Base-by-base conservation (phyloP, 192 early-diverging fungal species). In the Jimgerdemannia lactiflua region DNA sequence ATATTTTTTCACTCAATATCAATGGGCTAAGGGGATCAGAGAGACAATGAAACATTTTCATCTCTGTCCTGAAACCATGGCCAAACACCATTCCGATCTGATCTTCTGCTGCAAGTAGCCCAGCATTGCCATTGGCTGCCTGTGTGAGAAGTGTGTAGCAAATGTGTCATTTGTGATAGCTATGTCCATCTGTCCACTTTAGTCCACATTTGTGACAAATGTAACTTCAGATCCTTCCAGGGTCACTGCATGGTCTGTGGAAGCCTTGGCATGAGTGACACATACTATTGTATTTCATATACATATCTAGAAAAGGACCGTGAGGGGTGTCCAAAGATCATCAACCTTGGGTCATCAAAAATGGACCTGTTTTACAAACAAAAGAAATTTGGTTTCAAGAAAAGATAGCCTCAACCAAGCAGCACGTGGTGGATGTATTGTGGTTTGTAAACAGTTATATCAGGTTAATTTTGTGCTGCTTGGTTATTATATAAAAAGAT, bases 301-400 rank as follows among this genome's bases (percentile, higher is more conserved):
- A 94, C 94, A 40, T 85, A 89, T 66, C 90, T 94, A 71, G 97
- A 98, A 71, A 97, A 97, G 80, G 96, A 98, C 80, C 87, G 97
- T 49, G 97, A 98, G 77, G 97, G 97, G 9, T 98, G 97, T 77
- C 97, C 97, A 70, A 97, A 97, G 83, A 97, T 98, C 85, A 89
- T 98, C n/a, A 98, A 98, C 81, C 77, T 98, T 39, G 97, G 97
- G 64, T 92, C 91, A 43, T 92, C 93, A 43, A 96, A 96, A 77
- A 94, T n/a, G n/a, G 95, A 96, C 85, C 79, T 93, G 65, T 96
- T 96, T 67, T 97, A 97, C 71, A 95, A 97, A 78, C 82, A 92
- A 78, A 98, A 98, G 85, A 97, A 97, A 81, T 94, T 92, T 82
- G 93, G 93, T 17, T 91, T 91, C 79, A 91, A 90, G 77, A 90